Conservation (phyloP, 129 eudicot species). For the Kitagawia praeruptora region DNA sequence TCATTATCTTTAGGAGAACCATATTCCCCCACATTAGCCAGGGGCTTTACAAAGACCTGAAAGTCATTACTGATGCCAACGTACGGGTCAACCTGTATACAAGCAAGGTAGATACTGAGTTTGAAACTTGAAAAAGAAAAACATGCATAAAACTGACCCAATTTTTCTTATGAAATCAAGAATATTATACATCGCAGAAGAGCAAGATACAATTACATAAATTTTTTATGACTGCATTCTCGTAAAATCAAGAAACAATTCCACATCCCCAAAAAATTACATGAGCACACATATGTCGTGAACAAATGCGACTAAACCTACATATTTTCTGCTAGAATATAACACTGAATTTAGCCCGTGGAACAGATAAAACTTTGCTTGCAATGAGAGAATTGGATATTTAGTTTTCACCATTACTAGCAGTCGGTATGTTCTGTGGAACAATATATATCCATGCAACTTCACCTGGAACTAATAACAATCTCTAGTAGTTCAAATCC, state of each 20-base stretch:
- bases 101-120: constrained; percentile 1
- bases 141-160: not conserved
- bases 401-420: not conserved
- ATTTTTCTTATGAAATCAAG: not conserved
- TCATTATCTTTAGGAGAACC: constrained; percentile 58
- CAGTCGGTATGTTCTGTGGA: not conserved
- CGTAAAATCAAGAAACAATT: not conserved
- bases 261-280: not conserved
- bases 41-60: constrained; percentile 73
- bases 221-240: not conserved
- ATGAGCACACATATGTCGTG: not conserved
- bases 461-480: not conserved
- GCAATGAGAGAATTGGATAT: not conserved
- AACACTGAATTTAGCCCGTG: not conserved
- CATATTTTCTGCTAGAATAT: not conserved
- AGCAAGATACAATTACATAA: not conserved
- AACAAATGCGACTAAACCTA: not conserved
- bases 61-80: constrained; percentile 70
- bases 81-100: constrained; percentile 64
- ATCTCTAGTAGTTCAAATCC: not conserved
- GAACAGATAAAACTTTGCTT: not conserved
- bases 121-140: not conserved
- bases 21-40: constrained; percentile 44
- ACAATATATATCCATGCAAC: not conserved
- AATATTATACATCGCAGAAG: not conserved